A percentile compares a stretch with the other conserved stretches of the same genome.
phyloP scores from a whole-genome alignment of 176 grass and related monocot species.

The Stipa capillata region DNA sequence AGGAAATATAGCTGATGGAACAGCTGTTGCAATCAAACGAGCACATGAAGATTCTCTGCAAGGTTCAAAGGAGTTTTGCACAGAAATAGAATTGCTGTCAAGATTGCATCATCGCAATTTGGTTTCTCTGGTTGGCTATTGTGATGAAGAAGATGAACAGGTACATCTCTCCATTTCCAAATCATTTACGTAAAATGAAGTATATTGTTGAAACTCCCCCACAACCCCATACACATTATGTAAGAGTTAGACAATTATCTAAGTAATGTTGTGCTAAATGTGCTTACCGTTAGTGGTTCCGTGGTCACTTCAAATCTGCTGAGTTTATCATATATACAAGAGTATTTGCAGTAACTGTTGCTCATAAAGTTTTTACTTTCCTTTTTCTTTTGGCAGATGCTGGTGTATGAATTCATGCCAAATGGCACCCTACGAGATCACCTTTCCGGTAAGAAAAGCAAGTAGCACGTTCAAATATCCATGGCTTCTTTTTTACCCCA shows the following conservation, averaged over 20 bases:
- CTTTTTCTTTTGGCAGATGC: conserved; percentile 90
- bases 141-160: conserved; percentile 87
- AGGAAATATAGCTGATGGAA: conserved; percentile 70
- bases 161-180: conserved; percentile 14
- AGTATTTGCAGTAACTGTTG: background rate
- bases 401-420: conserved; percentile 95
- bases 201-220: background rate
- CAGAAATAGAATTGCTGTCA: conserved; percentile 87
- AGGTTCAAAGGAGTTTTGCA: conserved; percentile 87
- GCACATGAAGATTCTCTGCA: conserved; percentile 86
- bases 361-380: conserved; percentile 21
- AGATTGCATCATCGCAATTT: conserved; percentile 96
- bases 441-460: conserved; percentile 53
- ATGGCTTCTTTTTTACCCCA: background rate
- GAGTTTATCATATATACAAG: background rate
- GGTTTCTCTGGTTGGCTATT: conserved; percentile 86
- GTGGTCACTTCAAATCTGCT: background rate
- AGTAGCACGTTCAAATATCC: background rate
- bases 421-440: conserved; percentile 95
- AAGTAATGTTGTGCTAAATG: background rate
- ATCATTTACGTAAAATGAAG: background rate
- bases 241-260: background rate
- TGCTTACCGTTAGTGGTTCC: background rate
- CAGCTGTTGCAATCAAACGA: conserved; percentile 80
- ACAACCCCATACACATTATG: background rate